Percentiles rank a stretch among this genome's conserved stretches.
phyloP scores from a whole-genome alignment of 345 rosid species.

The Lepidium didymum region DNA sequence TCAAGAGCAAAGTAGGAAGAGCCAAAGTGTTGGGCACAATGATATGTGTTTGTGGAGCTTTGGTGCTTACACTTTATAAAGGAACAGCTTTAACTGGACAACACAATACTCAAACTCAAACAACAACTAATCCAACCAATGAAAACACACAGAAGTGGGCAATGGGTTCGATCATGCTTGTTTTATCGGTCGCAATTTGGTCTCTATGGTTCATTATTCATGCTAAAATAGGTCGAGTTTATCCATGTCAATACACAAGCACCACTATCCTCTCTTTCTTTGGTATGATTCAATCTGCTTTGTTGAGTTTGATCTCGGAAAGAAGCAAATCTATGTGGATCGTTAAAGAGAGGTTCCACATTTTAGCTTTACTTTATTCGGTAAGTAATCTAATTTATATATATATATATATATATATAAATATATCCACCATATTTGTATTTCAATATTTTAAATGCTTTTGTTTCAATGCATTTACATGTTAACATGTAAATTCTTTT shows the following conservation, averaged over 20 bases:
- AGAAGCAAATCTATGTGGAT: constrained; percentile 43
- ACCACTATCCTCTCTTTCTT: constrained; percentile 54
- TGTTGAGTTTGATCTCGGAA: constrained; percentile 38
- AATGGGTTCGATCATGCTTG: constrained; percentile 39
- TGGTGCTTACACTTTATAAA: constrained; percentile 44
- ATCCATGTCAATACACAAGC: constrained; percentile 57
- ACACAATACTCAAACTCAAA: neutral
- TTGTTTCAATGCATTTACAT: neutral
- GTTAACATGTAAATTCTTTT: neutral
- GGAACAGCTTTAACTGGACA: constrained; percentile 36
- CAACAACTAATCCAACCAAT: neutral
- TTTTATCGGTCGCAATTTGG: constrained; percentile 43
- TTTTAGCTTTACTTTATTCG: constrained; percentile 43
- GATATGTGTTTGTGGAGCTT: constrained; percentile 49
- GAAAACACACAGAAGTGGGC: constrained; percentile 34
- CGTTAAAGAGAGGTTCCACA: constrained; percentile 39
- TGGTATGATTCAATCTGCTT: constrained; percentile 52
- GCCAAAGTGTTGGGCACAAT: constrained; percentile 51
- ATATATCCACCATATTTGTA: too few species aligned
- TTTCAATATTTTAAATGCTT: too few species aligned
- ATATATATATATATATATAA: neutral
- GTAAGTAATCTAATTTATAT: constrained; percentile 28
- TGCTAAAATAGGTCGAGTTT: constrained; percentile 37
- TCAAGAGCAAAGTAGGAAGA: constrained; percentile 38
- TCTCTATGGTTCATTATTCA: constrained; percentile 55